Evolutionary conservation across 768 basidiomycete genomes (phyloP).

Genomic region (Nevesoporus exiguus): DNA sequence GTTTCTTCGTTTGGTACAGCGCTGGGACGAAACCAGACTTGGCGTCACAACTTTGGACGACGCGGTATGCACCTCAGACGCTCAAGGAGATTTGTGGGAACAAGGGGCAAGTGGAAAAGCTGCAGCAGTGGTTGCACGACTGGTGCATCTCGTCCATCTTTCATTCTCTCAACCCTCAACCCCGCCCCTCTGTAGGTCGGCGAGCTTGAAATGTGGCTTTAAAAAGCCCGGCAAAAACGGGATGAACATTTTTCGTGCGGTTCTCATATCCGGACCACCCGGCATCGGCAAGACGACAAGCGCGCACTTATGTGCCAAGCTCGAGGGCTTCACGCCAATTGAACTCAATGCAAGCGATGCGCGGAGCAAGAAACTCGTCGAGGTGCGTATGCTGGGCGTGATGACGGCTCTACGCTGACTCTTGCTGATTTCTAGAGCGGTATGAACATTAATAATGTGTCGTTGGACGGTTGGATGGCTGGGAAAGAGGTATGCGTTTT

Average conservation of each 20-base stretch:
- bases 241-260: constrained; percentile 81
- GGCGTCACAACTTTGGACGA: constrained; percentile 85
- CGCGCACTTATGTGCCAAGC: constrained; percentile 87
- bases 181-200: constrained; percentile 51
- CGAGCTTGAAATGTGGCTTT: constrained; percentile 69
- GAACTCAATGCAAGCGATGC: constrained; percentile 97
- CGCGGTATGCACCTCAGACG: constrained; percentile 85
- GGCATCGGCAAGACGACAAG: constrained; percentile 98
- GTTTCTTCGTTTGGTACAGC: not conserved
- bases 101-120: constrained; percentile 85
- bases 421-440: constrained; percentile 51
- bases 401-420: not conserved
- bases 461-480: constrained; percentile 81
- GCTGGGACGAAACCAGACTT: constrained; percentile 39
- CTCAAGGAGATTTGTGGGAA: constrained; percentile 95
- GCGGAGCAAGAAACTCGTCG: constrained; percentile 93
- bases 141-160: constrained; percentile 53
- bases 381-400: constrained; percentile 45
- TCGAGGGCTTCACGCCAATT: constrained; percentile 89
- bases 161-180: not conserved
- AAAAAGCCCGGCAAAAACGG: constrained; percentile 93
- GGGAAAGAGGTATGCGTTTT: constrained; percentile 52
- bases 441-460: constrained; percentile 87
- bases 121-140: constrained; percentile 81
- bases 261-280: constrained; percentile 90